Base-by-base conservation (phyloP, 164 flowering plant genomes). In the Stephania yunnanensis region DNA sequence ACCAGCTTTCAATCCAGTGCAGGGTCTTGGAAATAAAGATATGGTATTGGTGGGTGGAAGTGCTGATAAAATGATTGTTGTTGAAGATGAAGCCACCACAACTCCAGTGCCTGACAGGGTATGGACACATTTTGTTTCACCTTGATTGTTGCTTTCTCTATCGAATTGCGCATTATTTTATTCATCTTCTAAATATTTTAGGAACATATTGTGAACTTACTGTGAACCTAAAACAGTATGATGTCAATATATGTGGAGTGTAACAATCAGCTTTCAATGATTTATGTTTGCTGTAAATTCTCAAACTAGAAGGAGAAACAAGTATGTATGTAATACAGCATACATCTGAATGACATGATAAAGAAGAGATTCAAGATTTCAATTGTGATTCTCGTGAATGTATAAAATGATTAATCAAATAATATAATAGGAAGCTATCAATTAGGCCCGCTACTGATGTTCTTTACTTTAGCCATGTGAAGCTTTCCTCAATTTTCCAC, bases 71-170 rank as follows among this genome's bases (percentile, higher is more conserved):
- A 72, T 84, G 75, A 73, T 87, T 31, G 98, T 86, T 52, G 93
- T 76, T 67, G 98, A 92, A 75, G 98, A 90, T 78, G 98, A 89
- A 75, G 73, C 90, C 55, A 80, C 81, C 80, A 74, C 88, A 15
- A 77, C 91, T 78, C 97, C 97, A 7, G 87, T 94, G 72, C 98
- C 98, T 58, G 98, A 93, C 12, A 85, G 84, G 91, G 98, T 93
- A 91, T 19, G 15, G 69, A 2, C 30, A 53, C 42, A 20, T 50
- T 8, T 48, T 48, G 4, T 12, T 50, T 36, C 50, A 29, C 30
- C 22, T 6, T 7, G 31, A 6, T 52, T 0, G 12, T 77, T 25
- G n/a, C 19, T 70, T 61, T 10, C 22, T 29, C 19, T 10, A 50
- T 50, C 15, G 0, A 10, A 50, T 15, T 10, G 55, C 55, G 9